Evolutionary conservation across 441 rosid species (phyloP), one percentile per base, ranked within the genome.

Genomic region (Rhodomyrtus psidioides): DNA sequence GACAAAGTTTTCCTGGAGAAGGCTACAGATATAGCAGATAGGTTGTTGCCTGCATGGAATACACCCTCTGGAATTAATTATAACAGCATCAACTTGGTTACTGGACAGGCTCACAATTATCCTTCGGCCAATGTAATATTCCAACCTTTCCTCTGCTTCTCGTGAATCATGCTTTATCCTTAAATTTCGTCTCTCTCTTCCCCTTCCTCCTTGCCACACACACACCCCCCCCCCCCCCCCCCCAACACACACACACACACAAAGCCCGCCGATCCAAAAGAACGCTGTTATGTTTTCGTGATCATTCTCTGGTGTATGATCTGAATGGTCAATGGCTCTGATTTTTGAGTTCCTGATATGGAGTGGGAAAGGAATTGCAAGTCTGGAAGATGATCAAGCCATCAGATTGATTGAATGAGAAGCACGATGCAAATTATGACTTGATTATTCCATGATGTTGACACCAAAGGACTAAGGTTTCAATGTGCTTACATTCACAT

Each of bases 21-120:
- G 49, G 84, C 84, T 42, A 82, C 56, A 9, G 84, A 82, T 51
- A 13, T 82, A 56, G 84, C 84, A 30, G 62, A 82, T 51, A 82
- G 84, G 84, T 55, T 82, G 59, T 30, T 82, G 51, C 84, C 84
- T 82, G 60, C 84, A 53, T 82, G 84, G 84, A 82, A 82, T 55
- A 82, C 84, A 2, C 42, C 56, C 17, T 53, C 84, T 53, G 84
- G 84, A 42, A 55, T 82, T 15, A 55, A 55, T 55, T 82, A 53
- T 34, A 55, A 82, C 84, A 28, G 19, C 84, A 54, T 82, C 59
- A 82, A 82, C 60, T 54, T 82, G 84, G 84, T 46, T 56, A 55
- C 84, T 34, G 84, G 84, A 82, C 13, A 82, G 12, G 84, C 84
- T 55, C 49, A 55, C 21, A 82, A 1, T 56, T 30, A 16, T 34